Evolutionary conservation across 1,284 basidiomycete genomes (phyloP).

Genomic region (Takashimella koratensis): DNA sequence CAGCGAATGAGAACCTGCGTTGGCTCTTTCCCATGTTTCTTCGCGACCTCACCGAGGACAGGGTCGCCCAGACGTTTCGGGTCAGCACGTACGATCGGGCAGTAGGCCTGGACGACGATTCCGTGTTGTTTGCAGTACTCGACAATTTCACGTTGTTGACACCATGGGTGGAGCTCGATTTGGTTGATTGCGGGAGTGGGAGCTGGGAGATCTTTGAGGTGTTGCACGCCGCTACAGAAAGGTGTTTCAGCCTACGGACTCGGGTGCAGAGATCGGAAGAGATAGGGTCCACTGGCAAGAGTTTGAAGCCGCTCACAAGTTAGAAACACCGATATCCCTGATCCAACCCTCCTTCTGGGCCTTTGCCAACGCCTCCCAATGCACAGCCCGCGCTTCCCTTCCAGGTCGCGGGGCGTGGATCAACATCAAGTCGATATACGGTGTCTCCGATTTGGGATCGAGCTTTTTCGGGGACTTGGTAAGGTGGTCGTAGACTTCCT

Average conservation of each 20-base stretch:
- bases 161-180: constrained; percentile 67
- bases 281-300: too few relatives aligned
- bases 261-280: not conserved
- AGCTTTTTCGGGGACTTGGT: constrained; percentile 21
- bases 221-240: constrained; percentile 63
- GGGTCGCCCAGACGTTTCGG: constrained; percentile 54
- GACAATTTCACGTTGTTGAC: constrained; percentile 74
- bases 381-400: constrained; percentile 27
- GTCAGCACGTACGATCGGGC: constrained; percentile 63
- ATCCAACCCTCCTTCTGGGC: constrained; percentile 62
- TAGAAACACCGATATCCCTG: constrained; percentile 69
- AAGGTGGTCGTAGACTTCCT: constrained; percentile 47
- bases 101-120: constrained; percentile 75
- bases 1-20: constrained; percentile 76
- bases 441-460: constrained; percentile 11
- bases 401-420: constrained; percentile 56
- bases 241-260: not conserved
- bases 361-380: constrained; percentile 32
- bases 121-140: constrained; percentile 65
- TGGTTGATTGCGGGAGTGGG: constrained; percentile 77
- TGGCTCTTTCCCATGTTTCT: constrained; percentile 61
- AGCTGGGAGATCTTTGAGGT: constrained; percentile 68
- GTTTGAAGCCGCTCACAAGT: constrained; percentile 70
- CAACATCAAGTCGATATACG: constrained; percentile 70
- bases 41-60: constrained; percentile 55